Evolutionary conservation across 108 stramenopile species (phyloP).

Genomic region (Discostella pseudostelligera): DNA sequence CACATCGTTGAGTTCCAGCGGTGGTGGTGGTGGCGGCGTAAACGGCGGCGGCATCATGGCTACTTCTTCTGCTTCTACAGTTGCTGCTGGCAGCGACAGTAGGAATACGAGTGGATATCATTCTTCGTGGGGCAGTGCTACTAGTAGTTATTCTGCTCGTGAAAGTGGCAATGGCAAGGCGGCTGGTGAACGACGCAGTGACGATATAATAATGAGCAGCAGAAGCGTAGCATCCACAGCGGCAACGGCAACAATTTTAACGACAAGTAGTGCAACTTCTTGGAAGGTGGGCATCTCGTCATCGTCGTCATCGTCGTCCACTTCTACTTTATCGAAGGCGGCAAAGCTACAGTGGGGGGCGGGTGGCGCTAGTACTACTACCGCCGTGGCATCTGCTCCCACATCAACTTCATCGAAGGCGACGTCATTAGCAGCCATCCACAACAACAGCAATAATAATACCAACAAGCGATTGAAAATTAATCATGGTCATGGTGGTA

Average conservation of each 20-base stretch:
- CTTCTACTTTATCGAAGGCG: not conserved
- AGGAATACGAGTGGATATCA: not conserved
- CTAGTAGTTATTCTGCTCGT: not conserved
- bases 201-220: no score
- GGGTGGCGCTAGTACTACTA: not conserved
- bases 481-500: not conserved
- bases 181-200: no score
- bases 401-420: no score
- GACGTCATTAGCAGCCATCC: no score
- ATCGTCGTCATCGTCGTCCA: not conserved
- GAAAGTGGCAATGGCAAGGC: not conserved
- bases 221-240: no score
- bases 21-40: no score
- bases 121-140: not conserved
- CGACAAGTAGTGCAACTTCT: no score
- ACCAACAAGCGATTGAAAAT: not conserved
- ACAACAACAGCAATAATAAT: not conserved
- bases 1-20: conserved; percentile 16
- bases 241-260: no score
- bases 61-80: no score
- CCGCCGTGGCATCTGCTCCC: not conserved
- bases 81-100: no score
- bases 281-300: not conserved
- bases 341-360: not conserved
- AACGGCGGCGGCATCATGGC: no score